phyloP scores from a whole-genome alignment of 1,284 basidiomycete species.

The Cutaneotrichosporon sp. region DNA sequence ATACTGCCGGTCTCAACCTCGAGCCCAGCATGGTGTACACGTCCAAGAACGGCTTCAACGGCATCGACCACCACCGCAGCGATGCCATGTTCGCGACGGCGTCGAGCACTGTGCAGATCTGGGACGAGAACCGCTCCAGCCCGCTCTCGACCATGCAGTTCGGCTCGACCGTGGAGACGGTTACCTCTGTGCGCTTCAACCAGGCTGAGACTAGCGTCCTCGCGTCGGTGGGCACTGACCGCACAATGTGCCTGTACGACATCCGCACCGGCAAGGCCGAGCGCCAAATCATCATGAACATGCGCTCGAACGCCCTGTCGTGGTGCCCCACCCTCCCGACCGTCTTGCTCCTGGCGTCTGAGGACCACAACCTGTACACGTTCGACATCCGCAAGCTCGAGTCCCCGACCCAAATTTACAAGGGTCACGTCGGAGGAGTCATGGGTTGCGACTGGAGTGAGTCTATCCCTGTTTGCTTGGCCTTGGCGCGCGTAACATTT shows the following conservation, averaged over 20 bases:
- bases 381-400: constrained; percentile 90
- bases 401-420: constrained; percentile 90
- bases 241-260: constrained; percentile 95
- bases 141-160: constrained; percentile 80
- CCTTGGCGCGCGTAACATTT: not conserved
- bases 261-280: constrained; percentile 94
- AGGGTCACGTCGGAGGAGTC: constrained; percentile 94
- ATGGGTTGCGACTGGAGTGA: constrained; percentile 86
- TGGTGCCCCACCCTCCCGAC: constrained; percentile 98
- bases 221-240: constrained; percentile 89
- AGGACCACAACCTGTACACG: constrained; percentile 98
- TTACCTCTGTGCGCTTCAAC: constrained; percentile 88
- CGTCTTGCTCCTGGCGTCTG: constrained; percentile 84
- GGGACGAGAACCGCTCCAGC: constrained; percentile 89
- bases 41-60: constrained; percentile 85
- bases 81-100: constrained; percentile 91
- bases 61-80: constrained; percentile 88
- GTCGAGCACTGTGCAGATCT: constrained; percentile 89
- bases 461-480: constrained; percentile 18
- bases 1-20: constrained; percentile 41
- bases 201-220: constrained; percentile 90
- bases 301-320: constrained; percentile 82
- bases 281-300: constrained; percentile 85
- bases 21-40: constrained; percentile 72
- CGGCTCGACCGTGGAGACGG: constrained; percentile 79